Percentiles rank a stretch among this genome's conserved stretches.
Conservation (phyloP, 139 green algal genomes). For the Tetradesmus obliquus region DNA sequence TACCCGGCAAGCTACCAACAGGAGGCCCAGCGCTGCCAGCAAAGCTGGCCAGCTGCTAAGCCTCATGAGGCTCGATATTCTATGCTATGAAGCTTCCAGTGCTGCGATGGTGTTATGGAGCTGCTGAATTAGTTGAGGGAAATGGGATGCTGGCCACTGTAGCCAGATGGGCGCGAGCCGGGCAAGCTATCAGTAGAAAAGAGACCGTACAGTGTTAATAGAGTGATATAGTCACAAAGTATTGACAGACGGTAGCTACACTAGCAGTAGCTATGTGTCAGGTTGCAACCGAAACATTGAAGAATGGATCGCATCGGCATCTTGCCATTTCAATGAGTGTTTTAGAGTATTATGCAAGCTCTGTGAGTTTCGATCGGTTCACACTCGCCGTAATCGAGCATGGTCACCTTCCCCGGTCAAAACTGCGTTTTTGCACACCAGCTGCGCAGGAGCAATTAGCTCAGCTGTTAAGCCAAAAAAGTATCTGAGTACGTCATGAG, state of each 20-base stretch:
- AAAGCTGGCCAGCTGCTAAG: constrained; percentile 23
- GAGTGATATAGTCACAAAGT: too few species aligned
- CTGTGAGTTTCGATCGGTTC: background rate
- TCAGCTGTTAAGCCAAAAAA: background rate
- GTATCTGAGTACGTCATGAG: too few species aligned
- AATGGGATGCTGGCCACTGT: background rate
- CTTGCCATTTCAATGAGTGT: too few species aligned
- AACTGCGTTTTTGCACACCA: background rate
- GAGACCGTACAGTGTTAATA: too few species aligned
- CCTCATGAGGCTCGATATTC: background rate
- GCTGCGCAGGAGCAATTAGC: background rate
- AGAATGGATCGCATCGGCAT: background rate
- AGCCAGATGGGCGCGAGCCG: background rate
- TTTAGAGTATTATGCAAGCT: too few species aligned
- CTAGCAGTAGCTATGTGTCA: background rate
- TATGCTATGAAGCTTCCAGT: background rate
- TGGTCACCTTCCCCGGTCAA: background rate
- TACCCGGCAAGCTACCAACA: background rate
- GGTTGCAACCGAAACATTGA: background rate
- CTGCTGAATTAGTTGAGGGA: background rate
- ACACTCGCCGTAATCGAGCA: background rate
- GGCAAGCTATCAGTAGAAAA: background rate
- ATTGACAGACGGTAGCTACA: background rate
- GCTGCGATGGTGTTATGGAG: background rate
- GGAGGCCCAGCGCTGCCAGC: constrained; percentile 27